phyloP scores from a whole-genome alignment of 768 basidiomycete genomes.

The Neoboletus brunneissimus region DNA sequence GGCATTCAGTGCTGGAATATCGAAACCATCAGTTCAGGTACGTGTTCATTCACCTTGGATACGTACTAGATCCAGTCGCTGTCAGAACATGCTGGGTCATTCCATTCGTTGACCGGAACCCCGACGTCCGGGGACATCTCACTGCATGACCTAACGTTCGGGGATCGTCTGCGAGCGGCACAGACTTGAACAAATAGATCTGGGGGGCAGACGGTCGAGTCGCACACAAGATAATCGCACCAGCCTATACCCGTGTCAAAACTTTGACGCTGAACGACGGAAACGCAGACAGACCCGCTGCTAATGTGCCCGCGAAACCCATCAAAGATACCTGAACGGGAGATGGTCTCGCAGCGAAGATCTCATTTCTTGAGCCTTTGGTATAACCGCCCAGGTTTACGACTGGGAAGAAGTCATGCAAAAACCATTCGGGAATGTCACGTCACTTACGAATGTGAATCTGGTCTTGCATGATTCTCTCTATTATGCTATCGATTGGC shows the following conservation, averaged over 20 bases:
- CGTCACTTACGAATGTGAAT: constrained; percentile 44
- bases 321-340: constrained; percentile 50
- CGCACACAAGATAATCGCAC: constrained; percentile 49
- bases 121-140: constrained; percentile 20
- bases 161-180: constrained; percentile 19
- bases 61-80: constrained; percentile 47
- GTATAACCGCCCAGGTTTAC: constrained; percentile 50
- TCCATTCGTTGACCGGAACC: constrained; percentile 36
- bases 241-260: constrained; percentile 33
- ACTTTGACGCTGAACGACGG: not conserved
- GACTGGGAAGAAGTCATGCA: constrained; percentile 27
- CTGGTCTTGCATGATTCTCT: constrained; percentile 39
- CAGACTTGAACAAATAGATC: constrained; percentile 36
- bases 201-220: constrained; percentile 43
- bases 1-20: constrained; percentile 38
- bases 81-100: constrained; percentile 40
- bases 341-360: constrained; percentile 48
- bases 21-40: constrained; percentile 3
- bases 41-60: not conserved
- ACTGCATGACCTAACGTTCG: not conserved
- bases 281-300: constrained; percentile 28
- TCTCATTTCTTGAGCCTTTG: constrained; percentile 50
- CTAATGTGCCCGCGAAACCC: constrained; percentile 50
- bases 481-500: constrained; percentile 35
- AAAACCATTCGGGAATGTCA: not conserved